Percentiles rank a stretch among this genome's conserved stretches.
Evolutionary conservation across 148 eudicot species (phyloP).

Genomic region (Polygonum maritimum): DNA sequence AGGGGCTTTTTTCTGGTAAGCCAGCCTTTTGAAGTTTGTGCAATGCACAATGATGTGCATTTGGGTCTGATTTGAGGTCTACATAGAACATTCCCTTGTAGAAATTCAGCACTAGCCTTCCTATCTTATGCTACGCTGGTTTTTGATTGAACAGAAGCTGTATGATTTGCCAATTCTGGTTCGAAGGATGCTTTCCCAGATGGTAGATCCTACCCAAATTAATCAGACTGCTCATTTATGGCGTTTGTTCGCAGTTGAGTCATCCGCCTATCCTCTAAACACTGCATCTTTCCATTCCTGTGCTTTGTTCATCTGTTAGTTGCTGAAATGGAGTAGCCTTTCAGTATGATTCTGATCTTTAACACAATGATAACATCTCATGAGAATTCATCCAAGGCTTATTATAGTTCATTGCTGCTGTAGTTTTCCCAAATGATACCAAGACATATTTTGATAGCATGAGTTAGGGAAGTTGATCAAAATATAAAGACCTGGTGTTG

Average conservation of each 20-base stretch:
- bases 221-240: slow-evolving; percentile 23
- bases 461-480: not conserved
- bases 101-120: not conserved
- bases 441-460: too few relatives aligned
- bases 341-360: not conserved
- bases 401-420: not conserved
- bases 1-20: slow-evolving; percentile 38
- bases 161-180: slow-evolving; percentile 28
- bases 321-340: not conserved
- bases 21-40: not conserved
- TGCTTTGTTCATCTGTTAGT: not conserved
- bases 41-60: not conserved
- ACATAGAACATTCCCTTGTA: not conserved
- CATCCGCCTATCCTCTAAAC: slow-evolving; percentile 2
- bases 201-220: slow-evolving; percentile 43
- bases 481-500: not conserved
- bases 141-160: slow-evolving; percentile 25
- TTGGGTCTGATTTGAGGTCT: not conserved
- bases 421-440: not conserved
- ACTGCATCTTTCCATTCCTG: not conserved
- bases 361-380: not conserved
- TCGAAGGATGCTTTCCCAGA: slow-evolving; percentile 25
- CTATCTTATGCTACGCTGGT: not conserved
- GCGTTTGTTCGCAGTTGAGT: slow-evolving; percentile 49
- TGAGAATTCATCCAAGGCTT: not conserved